Evolutionary conservation across 768 basidiomycete genomes (phyloP), one percentile per base, ranked within the genome.

Genomic region (Collybia sordida): DNA sequence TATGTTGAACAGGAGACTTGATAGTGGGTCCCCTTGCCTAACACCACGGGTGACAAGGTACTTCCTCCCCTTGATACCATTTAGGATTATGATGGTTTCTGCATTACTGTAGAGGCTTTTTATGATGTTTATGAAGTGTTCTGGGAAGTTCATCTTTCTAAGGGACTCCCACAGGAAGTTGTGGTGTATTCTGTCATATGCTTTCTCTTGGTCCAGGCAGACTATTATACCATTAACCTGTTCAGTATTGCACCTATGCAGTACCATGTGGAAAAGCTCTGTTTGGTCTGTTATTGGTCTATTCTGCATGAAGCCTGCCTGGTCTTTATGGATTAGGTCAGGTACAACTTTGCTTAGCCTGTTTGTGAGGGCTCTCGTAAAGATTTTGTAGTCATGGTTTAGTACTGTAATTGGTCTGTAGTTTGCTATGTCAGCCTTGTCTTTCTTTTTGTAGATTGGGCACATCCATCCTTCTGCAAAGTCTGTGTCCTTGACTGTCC

Each of bases 361-460:
- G n/a, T n/a, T n/a, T n/a, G n/a, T n/a, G 0, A 72, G 55, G 0
- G 37, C 50, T 38, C 60, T 60, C 6, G 70, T 70, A 12, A 68
- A 52, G 0, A 69, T 51, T 56, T 72, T 72, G 23, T 72, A 72
- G 54, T 72, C 69, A 1, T 63, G 45, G 54, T 72, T 72, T 4
- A 70, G 59, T 0, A 74, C 54, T 0, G 68, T 72, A 0, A 77
- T 72, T 0, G 72, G 73, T 0, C 67, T 0, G 42, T 75, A 74
- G 51, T 71, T 73, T 14, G 34, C 59, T 0, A 73, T 70, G 1
- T 64, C 50, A 0, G 38, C 42, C 1, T 21, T 40, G 19, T 72
- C 68, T 4, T 63, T 66, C 37, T 77, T 77, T 28, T 78, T 78
- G 49, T 70, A 77, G 0, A 78, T 24, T 0, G 68, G 72, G 60